Conservation (phyloP, 352 stramenopile species). For the Globisporangium orthogonon region DNA sequence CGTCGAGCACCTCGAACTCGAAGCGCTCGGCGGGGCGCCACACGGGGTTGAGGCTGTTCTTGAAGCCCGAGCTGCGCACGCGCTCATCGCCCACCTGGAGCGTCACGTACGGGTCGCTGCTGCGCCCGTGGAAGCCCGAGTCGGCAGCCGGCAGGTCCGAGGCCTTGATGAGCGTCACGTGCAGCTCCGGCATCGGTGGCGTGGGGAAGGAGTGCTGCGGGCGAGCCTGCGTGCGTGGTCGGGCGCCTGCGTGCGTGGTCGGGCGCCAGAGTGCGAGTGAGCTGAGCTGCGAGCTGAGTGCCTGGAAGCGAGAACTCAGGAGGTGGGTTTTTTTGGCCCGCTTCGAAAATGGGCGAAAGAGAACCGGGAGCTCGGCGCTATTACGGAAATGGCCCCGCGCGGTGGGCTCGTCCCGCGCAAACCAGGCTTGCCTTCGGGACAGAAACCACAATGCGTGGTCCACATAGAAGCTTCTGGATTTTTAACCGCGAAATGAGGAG, state of each 20-base stretch:
- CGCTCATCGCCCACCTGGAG: slow-evolving; percentile 46
- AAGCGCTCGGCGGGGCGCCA: slow-evolving; percentile 73
- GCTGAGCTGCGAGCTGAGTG: not conserved
- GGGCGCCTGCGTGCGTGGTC: slow-evolving; percentile 1
- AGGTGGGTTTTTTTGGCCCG: not conserved
- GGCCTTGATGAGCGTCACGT: slow-evolving; percentile 58
- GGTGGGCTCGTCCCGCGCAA: not conserved
- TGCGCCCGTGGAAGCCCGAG: slow-evolving; percentile 35
- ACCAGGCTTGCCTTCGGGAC: not conserved
- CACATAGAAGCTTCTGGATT: not conserved
- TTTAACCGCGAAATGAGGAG: not conserved
- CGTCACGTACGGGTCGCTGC: slow-evolving; percentile 70
- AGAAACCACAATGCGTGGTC: not conserved
- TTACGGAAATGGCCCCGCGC: too few species aligned
- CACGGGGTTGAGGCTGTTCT: slow-evolving; percentile 44
- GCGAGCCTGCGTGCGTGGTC: not conserved
- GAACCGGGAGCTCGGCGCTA: too few species aligned
- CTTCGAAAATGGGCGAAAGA: too few species aligned
- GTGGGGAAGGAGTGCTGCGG: not conserved
- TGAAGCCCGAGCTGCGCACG: slow-evolving; percentile 44
- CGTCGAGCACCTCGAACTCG: slow-evolving; percentile 54
- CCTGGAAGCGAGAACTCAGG: slow-evolving; percentile 10
- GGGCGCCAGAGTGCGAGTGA: not conserved
- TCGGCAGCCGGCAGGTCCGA: slow-evolving; percentile 65
- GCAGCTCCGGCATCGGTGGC: slow-evolving; percentile 48